Evolutionary conservation across 164 flowering plant genomes (phyloP).

Genomic region (Dillenia suffruticosa): DNA sequence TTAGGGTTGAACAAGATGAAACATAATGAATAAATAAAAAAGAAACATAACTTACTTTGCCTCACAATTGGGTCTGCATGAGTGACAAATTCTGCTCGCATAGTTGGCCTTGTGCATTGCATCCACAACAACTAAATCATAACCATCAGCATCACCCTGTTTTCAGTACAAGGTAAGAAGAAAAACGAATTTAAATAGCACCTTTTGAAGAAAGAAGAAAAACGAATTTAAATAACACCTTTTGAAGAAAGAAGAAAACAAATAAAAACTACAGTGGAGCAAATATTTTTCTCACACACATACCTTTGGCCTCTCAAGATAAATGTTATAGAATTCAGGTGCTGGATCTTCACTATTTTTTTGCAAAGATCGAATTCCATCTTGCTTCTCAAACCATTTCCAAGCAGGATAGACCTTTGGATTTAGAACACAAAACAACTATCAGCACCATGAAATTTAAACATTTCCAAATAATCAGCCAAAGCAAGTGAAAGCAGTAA

Average conservation of each 20-base stretch:
- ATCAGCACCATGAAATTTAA: constrained; percentile 8
- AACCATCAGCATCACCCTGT: constrained; percentile 99
- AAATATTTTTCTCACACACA: background rate
- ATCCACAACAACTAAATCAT: constrained; percentile 98
- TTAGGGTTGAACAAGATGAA: no score
- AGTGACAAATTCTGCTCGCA: constrained; percentile 99
- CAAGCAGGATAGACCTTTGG: constrained; percentile 87
- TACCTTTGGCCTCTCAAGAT: constrained; percentile 99
- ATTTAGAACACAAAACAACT: no score
- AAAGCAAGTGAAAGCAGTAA: background rate
- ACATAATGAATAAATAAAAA: background rate
- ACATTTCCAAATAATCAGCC: background rate
- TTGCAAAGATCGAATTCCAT: constrained; percentile 91
- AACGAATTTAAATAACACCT: background rate
- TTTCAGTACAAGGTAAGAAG: constrained; percentile 2
- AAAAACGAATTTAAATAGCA: constrained; percentile 2
- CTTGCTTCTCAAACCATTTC: constrained; percentile 99
- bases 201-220: constrained; percentile 6
- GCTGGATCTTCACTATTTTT: constrained; percentile 86
- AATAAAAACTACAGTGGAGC: background rate
- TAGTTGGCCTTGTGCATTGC: constrained; percentile 99
- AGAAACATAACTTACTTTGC: constrained; percentile 66
- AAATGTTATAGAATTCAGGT: constrained; percentile 96
- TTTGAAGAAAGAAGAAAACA: constrained; percentile 4
- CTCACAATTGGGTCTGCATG: constrained; percentile 97